These are phyloP conservation scores for Margaritispora aquatica DNA, from an alignment of 495 filamentous ascomycete genomes.

Conservation along the genomic window DNA sequence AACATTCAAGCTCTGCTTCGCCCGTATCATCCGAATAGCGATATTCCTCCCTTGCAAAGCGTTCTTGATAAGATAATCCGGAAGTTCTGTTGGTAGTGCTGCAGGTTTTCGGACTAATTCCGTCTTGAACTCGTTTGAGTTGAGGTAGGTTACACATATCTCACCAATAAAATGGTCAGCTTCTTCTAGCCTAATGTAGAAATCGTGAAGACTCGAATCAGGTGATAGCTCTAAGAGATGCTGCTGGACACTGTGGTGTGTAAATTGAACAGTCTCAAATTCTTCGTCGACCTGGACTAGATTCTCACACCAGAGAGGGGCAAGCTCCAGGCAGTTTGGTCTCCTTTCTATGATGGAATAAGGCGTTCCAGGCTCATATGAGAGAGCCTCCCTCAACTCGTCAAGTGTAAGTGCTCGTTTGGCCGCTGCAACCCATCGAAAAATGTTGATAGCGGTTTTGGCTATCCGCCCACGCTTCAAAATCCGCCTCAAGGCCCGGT, in stretches of 20 bases:
- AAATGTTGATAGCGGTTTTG: conserved; percentile 18
- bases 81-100: conserved; percentile 1
- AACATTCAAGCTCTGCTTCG: conserved; percentile 1
- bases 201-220: conserved; percentile 9
- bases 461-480: conserved; percentile 7
- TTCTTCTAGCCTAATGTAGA: conserved; percentile 10
- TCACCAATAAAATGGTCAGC: conserved; percentile 22
- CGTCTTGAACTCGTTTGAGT: conserved; percentile 30
- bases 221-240: conserved; percentile 12
- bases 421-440: conserved; percentile 24
- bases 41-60: background rate
- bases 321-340: conserved; percentile 24
- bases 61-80: conserved; percentile 4
- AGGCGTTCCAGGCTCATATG: conserved; percentile 12
- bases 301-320: conserved; percentile 27
- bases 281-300: conserved; percentile 32
- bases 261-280: conserved; percentile 27
- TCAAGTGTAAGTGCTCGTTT: conserved; percentile 27
- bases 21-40: background rate
- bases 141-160: conserved; percentile 33
- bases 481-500: conserved; percentile 24
- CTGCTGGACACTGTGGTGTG: conserved; percentile 28
- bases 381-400: conserved; percentile 30
- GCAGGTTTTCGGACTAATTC: conserved; percentile 4
- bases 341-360: conserved; percentile 15